Evolutionary conservation across 2,329 filamentous ascomycete genomes (phyloP), one percentile per base, ranked within the genome.

Genomic region (Gaeumannomyces sp.): DNA sequence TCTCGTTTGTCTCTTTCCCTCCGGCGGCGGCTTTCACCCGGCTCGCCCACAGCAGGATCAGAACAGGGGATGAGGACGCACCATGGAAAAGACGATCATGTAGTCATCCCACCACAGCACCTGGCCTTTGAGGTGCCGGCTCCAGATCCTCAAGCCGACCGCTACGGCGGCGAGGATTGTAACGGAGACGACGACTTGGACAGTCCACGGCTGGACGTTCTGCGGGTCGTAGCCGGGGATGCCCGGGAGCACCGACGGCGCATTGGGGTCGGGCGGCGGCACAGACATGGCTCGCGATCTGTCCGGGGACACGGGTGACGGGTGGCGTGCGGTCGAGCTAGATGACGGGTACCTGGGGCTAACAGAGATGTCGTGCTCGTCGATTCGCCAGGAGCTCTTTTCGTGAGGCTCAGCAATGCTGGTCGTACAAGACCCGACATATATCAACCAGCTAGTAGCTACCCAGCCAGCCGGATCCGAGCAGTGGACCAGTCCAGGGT

Each of bases 81-180:
- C 80, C 80, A 80, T 78, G 1, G 80, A 81, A 62, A 78, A 81
- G 0, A 82, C 65, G 64, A 83, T 79, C 70, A 80, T 74, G 69
- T 76, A 82, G 69, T 83, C 80, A 71, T 83, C 80, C 80, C 79
- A 81, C 80, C 80, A 82, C 6, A 82, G 69, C 65, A 71, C 70
- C 64, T 80, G 79, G 3, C 71, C 75, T 60, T 78, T 79, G 59
- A 80, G 70, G 61, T 74, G 73, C 14, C 80, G 77, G 64, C 78
- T 77, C 33, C 76, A 64, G 6, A 82, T 62, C 2, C 80, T 75
- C 19, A 82, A 70, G n/a, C 56, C 70, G 16, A 81, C 77, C 3
- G 73, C 70, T 1, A 74, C 53, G 25, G 77, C 67, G 2, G 79
- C 76, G 31, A 82, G 70, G 8, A 76, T 71, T 0, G 80, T 81